phyloP scores from a whole-genome alignment of 2,329 filamentous ascomycete genomes.

The Furcasterigmium furcatum region DNA sequence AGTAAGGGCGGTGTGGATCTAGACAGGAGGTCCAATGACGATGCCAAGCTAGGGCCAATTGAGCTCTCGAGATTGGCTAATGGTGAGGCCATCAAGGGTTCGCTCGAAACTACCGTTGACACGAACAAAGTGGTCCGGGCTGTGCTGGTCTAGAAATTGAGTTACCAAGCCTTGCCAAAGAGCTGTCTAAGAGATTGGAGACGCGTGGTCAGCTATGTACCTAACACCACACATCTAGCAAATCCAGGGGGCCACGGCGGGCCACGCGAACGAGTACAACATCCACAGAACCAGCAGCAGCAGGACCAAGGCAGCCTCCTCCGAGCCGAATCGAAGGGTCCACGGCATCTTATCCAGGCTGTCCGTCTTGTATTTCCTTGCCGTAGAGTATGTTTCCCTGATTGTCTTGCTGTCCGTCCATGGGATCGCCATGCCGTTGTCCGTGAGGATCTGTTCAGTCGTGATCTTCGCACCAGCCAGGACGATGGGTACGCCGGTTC shows the following conservation, averaged over 20 bases:
- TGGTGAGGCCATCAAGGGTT: too few relatives aligned
- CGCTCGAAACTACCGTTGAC: too few relatives aligned
- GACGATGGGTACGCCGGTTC: conserved; percentile 72
- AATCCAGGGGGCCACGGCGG: neutral
- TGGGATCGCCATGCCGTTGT: conserved; percentile 21
- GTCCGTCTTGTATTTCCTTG: conserved; percentile 2
- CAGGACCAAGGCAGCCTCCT: conserved; percentile 9
- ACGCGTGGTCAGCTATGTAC: too few relatives aligned
- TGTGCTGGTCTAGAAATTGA: too few relatives aligned
- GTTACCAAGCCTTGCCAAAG: too few relatives aligned
- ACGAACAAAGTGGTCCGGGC: too few relatives aligned
- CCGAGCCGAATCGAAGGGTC: conserved; percentile 11
- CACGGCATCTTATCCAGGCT: conserved; percentile 9
- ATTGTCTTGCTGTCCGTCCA: conserved; percentile 17
- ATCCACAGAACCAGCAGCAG: neutral
- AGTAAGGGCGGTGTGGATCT: neutral
- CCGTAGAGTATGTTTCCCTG: neutral
- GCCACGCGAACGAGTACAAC: neutral
- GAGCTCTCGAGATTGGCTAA: too few relatives aligned
- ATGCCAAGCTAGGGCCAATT: too few relatives aligned
- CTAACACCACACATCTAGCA: too few relatives aligned
- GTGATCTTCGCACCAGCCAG: conserved; percentile 65
- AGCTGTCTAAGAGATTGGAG: too few relatives aligned
- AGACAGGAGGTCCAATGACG: too few relatives aligned
- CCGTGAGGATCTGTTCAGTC: conserved; percentile 37